Conservation (phyloP, 2,329 filamentous ascomycete species). For the Ascochyta pisi region DNA sequence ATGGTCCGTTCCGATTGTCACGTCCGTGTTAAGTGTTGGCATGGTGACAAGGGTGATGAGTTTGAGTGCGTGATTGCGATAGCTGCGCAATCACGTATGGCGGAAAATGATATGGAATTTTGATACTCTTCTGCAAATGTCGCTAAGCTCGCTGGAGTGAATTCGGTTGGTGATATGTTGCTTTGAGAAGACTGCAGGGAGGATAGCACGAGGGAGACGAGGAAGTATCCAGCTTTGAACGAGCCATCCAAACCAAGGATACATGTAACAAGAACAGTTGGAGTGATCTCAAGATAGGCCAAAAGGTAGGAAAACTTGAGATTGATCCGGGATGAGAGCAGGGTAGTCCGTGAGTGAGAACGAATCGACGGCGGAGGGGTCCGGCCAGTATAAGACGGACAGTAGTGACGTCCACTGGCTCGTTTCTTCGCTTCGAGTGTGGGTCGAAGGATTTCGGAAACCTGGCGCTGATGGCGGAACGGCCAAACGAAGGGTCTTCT, state of each 20-base stretch:
- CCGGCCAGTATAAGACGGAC: slow-evolving; percentile 10
- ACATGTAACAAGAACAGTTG: neutral
- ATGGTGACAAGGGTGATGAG: slow-evolving; percentile 25
- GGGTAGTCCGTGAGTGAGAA: neutral
- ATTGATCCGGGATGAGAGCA: neutral
- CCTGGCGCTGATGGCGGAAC: slow-evolving; percentile 14
- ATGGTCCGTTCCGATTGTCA: slow-evolving; percentile 28
- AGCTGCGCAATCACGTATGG: slow-evolving; percentile 7
- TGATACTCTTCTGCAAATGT: neutral
- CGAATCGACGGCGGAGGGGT: slow-evolving; percentile 7
- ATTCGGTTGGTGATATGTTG: slow-evolving; percentile 43
- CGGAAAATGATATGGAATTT: neutral
- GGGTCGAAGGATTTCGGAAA: slow-evolving; percentile 19
- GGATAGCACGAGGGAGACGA: slow-evolving; percentile 6
- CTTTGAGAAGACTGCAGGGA: slow-evolving; percentile 28
- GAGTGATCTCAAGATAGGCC: neutral
- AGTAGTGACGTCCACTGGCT: slow-evolving; percentile 16
- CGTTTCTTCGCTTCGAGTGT: slow-evolving; percentile 17
- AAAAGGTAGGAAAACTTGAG: neutral
- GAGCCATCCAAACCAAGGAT: slow-evolving; percentile 43
- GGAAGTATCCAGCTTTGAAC: slow-evolving; percentile 26
- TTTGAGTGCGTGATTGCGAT: slow-evolving; percentile 18
- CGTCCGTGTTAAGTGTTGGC: slow-evolving; percentile 27
- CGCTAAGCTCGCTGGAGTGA: slow-evolving; percentile 46
- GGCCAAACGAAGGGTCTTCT: slow-evolving; percentile 5